These are phyloP conservation scores for Chalciporus chontae DNA, from an alignment of 768 basidiomycete species.

Conservation along the genomic window DNA sequence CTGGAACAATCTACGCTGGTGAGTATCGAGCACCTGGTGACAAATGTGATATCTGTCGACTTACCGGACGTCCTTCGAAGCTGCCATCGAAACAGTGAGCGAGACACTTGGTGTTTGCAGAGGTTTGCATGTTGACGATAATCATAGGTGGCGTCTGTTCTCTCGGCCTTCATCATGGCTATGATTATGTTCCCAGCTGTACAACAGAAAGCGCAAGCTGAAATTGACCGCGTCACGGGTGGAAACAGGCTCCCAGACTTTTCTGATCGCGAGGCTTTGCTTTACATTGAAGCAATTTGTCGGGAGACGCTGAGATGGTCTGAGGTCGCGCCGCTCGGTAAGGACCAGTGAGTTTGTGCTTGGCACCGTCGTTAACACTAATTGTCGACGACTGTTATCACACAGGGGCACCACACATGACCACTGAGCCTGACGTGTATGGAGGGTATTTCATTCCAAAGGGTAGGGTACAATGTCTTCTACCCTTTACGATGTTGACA, in stretches of 20 bases:
- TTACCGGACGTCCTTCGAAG: slow-evolving; percentile 2
- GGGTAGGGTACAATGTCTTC: slow-evolving; percentile 5
- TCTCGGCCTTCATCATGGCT: slow-evolving; percentile 26
- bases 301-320: slow-evolving; percentile 24
- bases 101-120: neutral
- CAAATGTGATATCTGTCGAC: neutral
- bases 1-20: slow-evolving; percentile 32
- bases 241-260: slow-evolving; percentile 17
- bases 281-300: slow-evolving; percentile 23
- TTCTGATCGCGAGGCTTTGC: slow-evolving; percentile 19
- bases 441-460: slow-evolving; percentile 18
- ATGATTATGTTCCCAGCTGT: slow-evolving; percentile 24
- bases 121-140: neutral
- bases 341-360: neutral
- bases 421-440: slow-evolving; percentile 13
- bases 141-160: slow-evolving; percentile 18
- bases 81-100: slow-evolving; percentile 22
- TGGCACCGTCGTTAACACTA: too few relatives aligned
- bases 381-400: too few relatives aligned
- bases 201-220: slow-evolving; percentile 24
- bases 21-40: neutral
- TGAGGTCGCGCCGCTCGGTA: slow-evolving; percentile 24
- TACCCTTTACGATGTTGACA: neutral
- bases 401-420: slow-evolving; percentile 29
- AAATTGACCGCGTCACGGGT: slow-evolving; percentile 23